These are phyloP conservation scores for Chrysanthemum makinoi DNA, from an alignment of 129 eudicot species.

Conservation along the genomic window DNA sequence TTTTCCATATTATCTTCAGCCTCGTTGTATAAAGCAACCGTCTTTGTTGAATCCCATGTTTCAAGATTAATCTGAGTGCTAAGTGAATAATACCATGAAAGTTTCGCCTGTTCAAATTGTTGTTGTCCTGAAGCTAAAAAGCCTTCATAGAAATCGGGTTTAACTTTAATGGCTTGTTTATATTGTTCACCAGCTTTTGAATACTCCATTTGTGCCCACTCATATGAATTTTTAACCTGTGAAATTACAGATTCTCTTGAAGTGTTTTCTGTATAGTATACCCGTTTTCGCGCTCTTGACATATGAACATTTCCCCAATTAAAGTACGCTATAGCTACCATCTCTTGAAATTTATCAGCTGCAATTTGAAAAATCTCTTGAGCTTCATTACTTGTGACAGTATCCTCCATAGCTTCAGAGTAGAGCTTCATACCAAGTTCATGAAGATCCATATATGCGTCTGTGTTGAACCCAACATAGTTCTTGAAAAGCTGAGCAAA, in stretches of 20 bases:
- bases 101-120: constrained; percentile 86
- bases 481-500: constrained; percentile 86
- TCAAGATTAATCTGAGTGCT: constrained; percentile 53
- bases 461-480: constrained; percentile 75
- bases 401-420: constrained; percentile 92
- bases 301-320: constrained; percentile 95
- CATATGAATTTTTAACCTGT: constrained; percentile 49
- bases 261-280: constrained; percentile 43
- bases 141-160: constrained; percentile 79
- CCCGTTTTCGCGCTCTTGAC: constrained; percentile 82
- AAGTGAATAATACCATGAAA: constrained; percentile 79
- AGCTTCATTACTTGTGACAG: constrained; percentile 75
- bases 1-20: constrained; percentile 92
- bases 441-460: constrained; percentile 78
- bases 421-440: constrained; percentile 78
- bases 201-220: constrained; percentile 75
- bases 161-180: constrained; percentile 69
- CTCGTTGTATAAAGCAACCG: constrained; percentile 53
- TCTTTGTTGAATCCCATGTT: constrained; percentile 60
- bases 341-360: constrained; percentile 79
- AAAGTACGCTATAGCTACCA: constrained; percentile 88
- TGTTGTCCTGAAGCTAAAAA: constrained; percentile 75
- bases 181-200: constrained; percentile 63
- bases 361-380: constrained; percentile 60
- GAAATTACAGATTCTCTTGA: constrained; percentile 41